A percentile compares a stretch with the other conserved stretches of the same genome.
phyloP scores from a whole-genome alignment of 495 filamentous ascomycete species.

The Tuber aestivum region DNA sequence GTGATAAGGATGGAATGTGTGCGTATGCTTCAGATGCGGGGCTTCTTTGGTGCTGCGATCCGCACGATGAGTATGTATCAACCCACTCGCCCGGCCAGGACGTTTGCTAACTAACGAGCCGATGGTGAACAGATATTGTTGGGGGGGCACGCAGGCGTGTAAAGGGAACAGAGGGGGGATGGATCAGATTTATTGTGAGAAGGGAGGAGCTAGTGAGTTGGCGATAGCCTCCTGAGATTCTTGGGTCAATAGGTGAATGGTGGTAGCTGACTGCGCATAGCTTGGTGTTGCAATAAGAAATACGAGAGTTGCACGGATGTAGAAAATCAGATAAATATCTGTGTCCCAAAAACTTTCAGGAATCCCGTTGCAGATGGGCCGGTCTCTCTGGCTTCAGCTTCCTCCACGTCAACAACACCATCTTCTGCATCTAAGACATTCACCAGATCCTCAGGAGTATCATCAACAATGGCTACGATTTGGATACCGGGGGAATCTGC shows the following conservation, averaged over 20 bases:
- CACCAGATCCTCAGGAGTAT: not conserved
- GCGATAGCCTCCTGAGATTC: not conserved
- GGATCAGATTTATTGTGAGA: slow-evolving; percentile 10
- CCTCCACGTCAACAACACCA: not conserved
- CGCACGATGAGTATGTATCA: slow-evolving; percentile 6
- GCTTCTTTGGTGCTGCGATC: slow-evolving; percentile 15
- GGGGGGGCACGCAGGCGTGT: slow-evolving; percentile 11
- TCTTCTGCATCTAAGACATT: not conserved
- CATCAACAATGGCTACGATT: not conserved
- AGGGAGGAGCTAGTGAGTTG: slow-evolving; percentile 6
- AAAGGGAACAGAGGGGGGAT: slow-evolving; percentile 12
- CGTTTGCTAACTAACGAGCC: not conserved
- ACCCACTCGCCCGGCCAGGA: not conserved
- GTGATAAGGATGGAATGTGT: slow-evolving; percentile 9
- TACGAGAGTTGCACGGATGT: slow-evolving; percentile 15
- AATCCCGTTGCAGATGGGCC: slow-evolving; percentile 13
- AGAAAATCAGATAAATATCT: slow-evolving; percentile 1
- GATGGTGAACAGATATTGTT: slow-evolving; percentile 9
- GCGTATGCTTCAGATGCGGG: slow-evolving; percentile 12
- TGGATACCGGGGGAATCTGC: not conserved
- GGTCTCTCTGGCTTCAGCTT: slow-evolving; percentile 8
- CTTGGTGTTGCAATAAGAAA: slow-evolving; percentile 19
- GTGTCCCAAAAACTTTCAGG: slow-evolving; percentile 10
- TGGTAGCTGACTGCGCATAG: not conserved
- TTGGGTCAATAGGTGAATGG: not conserved